Evolutionary conservation across 345 rosid genomes (phyloP).

Genomic region (Psidium guajava): DNA sequence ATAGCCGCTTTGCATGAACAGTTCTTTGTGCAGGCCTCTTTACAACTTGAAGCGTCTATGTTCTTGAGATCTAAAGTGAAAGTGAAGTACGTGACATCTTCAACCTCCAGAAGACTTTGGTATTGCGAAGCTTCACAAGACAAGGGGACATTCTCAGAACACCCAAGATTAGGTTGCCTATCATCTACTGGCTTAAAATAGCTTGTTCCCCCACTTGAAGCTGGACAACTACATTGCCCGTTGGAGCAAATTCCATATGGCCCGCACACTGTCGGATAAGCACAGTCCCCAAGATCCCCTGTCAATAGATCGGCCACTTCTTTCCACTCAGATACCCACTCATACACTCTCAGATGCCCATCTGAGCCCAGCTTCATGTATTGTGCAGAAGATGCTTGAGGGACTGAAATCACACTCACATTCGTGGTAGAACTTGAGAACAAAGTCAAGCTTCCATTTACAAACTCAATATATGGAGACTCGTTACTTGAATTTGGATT

Average conservation of each 20-base stretch:
- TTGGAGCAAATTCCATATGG: background rate
- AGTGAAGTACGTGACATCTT: background rate
- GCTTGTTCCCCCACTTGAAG: background rate
- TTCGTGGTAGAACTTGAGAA: background rate
- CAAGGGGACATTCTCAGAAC: background rate
- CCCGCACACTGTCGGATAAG: background rate
- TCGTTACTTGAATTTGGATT: background rate
- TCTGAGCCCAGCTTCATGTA: conserved; percentile 10
- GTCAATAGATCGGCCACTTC: background rate
- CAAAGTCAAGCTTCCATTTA: background rate
- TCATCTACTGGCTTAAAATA: background rate
- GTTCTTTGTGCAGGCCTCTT: conserved; percentile 3
- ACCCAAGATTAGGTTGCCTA: background rate
- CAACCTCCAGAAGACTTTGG: background rate
- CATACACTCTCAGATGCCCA: conserved; percentile 14
- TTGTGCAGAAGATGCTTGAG: background rate
- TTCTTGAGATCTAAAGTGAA: background rate
- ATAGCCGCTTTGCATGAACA: conserved; percentile 22
- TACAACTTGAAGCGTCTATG: conserved; percentile 4
- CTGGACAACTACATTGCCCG: background rate
- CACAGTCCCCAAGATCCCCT: background rate
- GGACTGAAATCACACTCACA: background rate
- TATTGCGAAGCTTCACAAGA: background rate
- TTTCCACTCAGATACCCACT: background rate
- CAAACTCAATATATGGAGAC: background rate